Conservation (phyloP, 2,329 filamentous ascomycete genomes). For the Fusarium tuaranense region DNA sequence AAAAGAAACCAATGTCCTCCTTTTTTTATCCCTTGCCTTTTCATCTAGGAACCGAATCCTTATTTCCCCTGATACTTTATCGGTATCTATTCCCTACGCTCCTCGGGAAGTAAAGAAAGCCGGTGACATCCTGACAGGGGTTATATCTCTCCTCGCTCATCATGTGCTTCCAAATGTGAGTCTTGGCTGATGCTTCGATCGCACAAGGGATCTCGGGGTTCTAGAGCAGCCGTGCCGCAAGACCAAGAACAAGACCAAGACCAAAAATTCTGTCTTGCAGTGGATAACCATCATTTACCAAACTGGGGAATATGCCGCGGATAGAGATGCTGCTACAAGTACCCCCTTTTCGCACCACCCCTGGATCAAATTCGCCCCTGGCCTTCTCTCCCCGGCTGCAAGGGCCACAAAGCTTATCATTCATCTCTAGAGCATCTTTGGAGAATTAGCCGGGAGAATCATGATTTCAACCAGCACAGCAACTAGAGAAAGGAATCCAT, state of each 20-base stretch:
- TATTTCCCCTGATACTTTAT: neutral
- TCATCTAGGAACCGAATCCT: conserved; percentile 9
- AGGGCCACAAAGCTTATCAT: conserved; percentile 26
- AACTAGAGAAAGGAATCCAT: neutral
- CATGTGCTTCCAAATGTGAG: conserved; percentile 10
- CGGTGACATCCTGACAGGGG: neutral
- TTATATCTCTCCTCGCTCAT: neutral
- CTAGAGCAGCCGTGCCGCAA: neutral
- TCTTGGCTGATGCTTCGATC: conserved; percentile 18
- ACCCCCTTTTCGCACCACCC: conserved; percentile 19
- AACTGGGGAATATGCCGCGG: conserved; percentile 26
- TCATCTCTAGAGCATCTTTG: conserved; percentile 7
- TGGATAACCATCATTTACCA: conserved; percentile 18
- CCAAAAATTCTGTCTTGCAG: conserved; percentile 7
- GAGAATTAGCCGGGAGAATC: neutral
- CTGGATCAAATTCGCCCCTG: conserved; percentile 26
- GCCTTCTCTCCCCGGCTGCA: conserved; percentile 9
- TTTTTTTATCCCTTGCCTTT: conserved; percentile 20
- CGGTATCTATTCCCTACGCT: neutral
- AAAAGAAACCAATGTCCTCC: conserved; percentile 8
- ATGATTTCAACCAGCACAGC: conserved; percentile 11
- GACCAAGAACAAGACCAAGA: neutral
- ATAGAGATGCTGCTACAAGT: conserved; percentile 32
- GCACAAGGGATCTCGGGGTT: conserved; percentile 1
- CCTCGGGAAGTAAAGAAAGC: neutral